These are phyloP conservation scores for Aspergillus novoparasiticus DNA, from an alignment of 2,329 filamentous ascomycete genomes.

Conservation along the genomic window DNA sequence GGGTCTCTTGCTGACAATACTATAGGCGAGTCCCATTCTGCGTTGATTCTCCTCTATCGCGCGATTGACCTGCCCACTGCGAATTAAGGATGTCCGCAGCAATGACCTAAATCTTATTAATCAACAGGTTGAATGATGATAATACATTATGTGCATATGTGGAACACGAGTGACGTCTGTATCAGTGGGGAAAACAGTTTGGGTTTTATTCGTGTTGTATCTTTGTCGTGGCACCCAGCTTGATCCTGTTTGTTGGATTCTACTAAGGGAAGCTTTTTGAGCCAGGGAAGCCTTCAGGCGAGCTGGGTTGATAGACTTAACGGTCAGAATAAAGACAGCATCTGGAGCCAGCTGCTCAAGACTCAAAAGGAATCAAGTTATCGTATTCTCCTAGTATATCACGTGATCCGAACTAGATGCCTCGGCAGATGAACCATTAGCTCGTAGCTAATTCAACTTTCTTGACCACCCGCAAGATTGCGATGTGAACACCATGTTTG, in stretches of 20 bases:
- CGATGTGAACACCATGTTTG: slow-evolving; percentile 32
- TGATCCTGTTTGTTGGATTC: not conserved
- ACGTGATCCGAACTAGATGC: not conserved
- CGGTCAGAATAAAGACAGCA: not conserved
- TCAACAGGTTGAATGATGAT: not conserved
- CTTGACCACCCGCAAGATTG: slow-evolving; percentile 6
- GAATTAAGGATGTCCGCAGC: slow-evolving; percentile 27
- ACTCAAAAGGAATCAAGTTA: not conserved
- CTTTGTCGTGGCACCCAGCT: not conserved
- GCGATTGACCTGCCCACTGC: slow-evolving; percentile 52
- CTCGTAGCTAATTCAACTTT: not conserved
- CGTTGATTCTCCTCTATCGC: slow-evolving; percentile 53
- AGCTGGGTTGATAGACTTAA: not conserved
- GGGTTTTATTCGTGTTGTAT: not conserved
- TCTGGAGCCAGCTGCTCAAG: not conserved
- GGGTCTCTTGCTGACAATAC: slow-evolving; percentile 18
- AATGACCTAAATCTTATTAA: not conserved
- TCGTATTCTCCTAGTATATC: not conserved
- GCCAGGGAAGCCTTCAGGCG: not conserved
- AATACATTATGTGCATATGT: slow-evolving; percentile 6
- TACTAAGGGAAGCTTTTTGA: not conserved
- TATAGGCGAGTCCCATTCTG: slow-evolving; percentile 53
- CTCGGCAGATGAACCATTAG: not conserved
- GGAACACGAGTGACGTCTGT: slow-evolving; percentile 3
- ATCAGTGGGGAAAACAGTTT: not conserved